Conservation (phyloP, 1,284 basidiomycete genomes). For the Volvariella volvacea region DNA sequence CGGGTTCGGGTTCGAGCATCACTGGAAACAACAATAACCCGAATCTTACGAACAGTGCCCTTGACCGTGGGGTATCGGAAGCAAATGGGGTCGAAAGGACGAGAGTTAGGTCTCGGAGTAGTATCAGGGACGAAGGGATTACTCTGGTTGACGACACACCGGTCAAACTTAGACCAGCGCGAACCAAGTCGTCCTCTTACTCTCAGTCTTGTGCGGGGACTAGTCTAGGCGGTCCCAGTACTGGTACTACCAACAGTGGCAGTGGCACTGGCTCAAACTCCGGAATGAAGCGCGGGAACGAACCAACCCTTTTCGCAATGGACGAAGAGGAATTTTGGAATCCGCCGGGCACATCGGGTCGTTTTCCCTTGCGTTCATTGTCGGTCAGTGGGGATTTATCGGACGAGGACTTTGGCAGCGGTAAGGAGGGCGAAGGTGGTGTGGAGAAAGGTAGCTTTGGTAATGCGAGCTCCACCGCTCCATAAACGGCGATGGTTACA, state of each 20-base stretch:
- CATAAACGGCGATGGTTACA: too few species aligned
- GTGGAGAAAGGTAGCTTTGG: too few species aligned
- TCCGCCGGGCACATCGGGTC: neutral
- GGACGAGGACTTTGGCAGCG: too few species aligned
- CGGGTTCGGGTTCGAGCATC: neutral
- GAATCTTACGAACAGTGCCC: constrained; percentile 9
- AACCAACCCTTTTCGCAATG: neutral
- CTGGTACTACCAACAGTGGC: too few species aligned
- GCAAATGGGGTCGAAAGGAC: constrained; percentile 7
- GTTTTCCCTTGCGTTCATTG: neutral
- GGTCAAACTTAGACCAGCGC: constrained; percentile 25
- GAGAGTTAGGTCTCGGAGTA: constrained; percentile 8
- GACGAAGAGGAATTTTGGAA: constrained; percentile 1
- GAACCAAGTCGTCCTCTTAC: neutral
- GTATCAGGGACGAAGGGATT: constrained; percentile 27
- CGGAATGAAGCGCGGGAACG: neutral
- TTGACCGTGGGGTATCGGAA: neutral
- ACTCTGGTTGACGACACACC: constrained; percentile 58
- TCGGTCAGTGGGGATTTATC: neutral
- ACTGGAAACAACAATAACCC: neutral
- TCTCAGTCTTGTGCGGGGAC: neutral
- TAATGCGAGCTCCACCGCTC: too few species aligned
- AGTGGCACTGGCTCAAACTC: too few species aligned
- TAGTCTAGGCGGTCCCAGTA: too few species aligned
- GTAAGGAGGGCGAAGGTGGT: too few species aligned